These are phyloP conservation scores for Pseudoscleropodium purum DNA, from an alignment of 225 moss, liverwort and hornwort species.

Conservation along the genomic window DNA sequence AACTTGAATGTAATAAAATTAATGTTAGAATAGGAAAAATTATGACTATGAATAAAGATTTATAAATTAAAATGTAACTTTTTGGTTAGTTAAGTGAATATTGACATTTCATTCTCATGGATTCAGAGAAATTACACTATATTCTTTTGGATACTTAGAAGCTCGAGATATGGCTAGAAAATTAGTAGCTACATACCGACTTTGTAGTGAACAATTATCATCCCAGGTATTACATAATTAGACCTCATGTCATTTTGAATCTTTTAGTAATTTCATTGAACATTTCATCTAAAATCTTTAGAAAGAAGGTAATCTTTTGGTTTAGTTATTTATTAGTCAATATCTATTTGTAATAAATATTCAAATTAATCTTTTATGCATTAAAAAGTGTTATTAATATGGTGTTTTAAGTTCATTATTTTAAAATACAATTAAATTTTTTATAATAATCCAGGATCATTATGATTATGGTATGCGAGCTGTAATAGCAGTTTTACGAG, in stretches of 20 bases:
- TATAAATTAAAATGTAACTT: background rate
- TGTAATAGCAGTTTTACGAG: background rate
- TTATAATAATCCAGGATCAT: background rate
- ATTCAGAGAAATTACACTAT: background rate
- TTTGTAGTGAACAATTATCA: background rate
- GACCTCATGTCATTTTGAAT: background rate
- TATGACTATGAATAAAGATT: rapidly evolving
- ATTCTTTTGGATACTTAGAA: background rate
- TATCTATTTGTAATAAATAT: too few relatives aligned
- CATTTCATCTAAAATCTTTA: background rate
- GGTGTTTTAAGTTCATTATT: rapidly evolving
- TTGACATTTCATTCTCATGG: background rate
- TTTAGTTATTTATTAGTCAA: rapidly evolving
- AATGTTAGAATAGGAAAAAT: background rate
- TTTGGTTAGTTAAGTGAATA: background rate
- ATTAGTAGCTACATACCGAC: background rate
- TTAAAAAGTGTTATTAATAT: background rate
- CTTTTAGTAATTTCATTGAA: background rate
- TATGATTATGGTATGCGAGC: background rate
- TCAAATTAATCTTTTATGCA: background rate
- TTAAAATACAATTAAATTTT: rapidly evolving
- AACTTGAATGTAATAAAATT: background rate
- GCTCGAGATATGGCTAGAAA: background rate
- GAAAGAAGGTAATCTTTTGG: background rate
- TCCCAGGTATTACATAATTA: background rate